Evolutionary conservation across 805 yeast genomes (phyloP).

Genomic region (Teunomyces atbi): DNA sequence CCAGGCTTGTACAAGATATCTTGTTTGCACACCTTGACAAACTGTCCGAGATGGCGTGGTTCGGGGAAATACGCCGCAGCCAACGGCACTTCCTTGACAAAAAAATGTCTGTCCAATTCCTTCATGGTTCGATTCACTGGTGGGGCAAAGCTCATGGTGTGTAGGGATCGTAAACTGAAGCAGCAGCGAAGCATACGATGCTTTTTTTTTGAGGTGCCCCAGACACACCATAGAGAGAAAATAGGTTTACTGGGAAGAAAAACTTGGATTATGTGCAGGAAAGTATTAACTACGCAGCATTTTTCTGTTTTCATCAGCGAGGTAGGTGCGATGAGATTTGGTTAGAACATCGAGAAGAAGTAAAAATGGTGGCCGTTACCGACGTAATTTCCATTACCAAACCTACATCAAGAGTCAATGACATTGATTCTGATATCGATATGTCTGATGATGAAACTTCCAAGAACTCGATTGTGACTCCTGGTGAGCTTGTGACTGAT

Average conservation of each 20-base stretch:
- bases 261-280: neutral
- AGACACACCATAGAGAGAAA: too few relatives aligned
- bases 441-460: slow-evolving; percentile 34
- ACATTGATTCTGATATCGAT: slow-evolving; percentile 40
- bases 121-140: slow-evolving; percentile 69
- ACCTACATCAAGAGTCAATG: slow-evolving; percentile 20
- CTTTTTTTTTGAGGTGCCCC: too few relatives aligned
- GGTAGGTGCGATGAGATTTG: neutral
- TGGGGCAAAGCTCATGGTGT: slow-evolving; percentile 42
- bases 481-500: slow-evolving; percentile 94
- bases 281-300: neutral
- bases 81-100: slow-evolving; percentile 54
- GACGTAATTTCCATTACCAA: slow-evolving; percentile 36
- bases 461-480: slow-evolving; percentile 63
- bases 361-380: neutral
- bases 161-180: neutral
- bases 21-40: slow-evolving; percentile 54
- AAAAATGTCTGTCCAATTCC: slow-evolving; percentile 63
- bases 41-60: slow-evolving; percentile 56
- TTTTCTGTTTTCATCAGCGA: neutral
- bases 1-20: slow-evolving; percentile 73
- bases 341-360: neutral
- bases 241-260: too few relatives aligned
- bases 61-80: slow-evolving; percentile 71
- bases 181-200: neutral